Base-by-base conservation (phyloP, 1,284 basidiomycete species). In the Coniferiporia weirii region DNA sequence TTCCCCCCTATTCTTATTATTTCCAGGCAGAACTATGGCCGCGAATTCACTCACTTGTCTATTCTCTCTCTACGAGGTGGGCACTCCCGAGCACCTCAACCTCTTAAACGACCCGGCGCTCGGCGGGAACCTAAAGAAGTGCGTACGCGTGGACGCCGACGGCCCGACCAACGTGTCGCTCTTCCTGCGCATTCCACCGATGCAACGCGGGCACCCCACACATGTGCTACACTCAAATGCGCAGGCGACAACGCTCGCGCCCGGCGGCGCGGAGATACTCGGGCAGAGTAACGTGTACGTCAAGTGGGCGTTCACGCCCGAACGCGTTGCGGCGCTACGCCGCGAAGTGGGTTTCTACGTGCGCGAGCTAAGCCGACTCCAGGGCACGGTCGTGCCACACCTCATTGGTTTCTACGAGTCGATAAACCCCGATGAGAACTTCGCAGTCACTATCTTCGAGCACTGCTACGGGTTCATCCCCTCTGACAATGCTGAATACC, bases 371-470 rank as follows among this genome's bases (percentile, higher is more conserved):
- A 34, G 49, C 20, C 49, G 52, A 35, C 64, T 75, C 12, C 73
- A 73, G 54, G 74, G 75, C 3, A 66, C 32, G 10, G 65, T 70
- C 9, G 69, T 76, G 3, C 74, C 74, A 2, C 61, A 36, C 13
- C 71, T 66, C 57, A 69, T 68, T 60, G 72, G 71, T 1, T 69
- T 71, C 9, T 74, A 69, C 59, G 65, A 67, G 27, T 67, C 69
- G 1, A 62, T 66, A n/a, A 63, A 67, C 6, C 15, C 59, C 19
- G 2, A 50, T 54, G 13, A 64, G 65, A 5, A 47, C 69, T 59
- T 59, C 40, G 73, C 66, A 2, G 74, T 73, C 60, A 64, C 76
- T 53, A 60, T 79, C 22, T 61, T 78, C 44, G 76, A 78, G 61
- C 70, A 73, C 64, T 75, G 72, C 59, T 57, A 59, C 27, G 64